Conservation (phyloP, 208 protist species). For the Trypanosoma avium region DNA sequence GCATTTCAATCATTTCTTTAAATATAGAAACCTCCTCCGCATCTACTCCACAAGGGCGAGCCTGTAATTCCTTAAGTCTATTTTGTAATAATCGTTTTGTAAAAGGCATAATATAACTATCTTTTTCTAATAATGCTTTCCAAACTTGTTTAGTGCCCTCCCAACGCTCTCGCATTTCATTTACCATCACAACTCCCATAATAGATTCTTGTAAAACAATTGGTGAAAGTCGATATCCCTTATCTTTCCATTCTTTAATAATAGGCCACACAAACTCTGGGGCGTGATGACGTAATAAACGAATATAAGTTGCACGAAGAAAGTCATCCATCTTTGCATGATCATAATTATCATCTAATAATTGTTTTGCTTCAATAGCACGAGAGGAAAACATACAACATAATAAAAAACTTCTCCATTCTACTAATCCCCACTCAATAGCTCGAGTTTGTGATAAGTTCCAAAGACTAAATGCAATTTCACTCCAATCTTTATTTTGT, state of each 20-base stretch:
- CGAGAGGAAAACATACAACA: slow-evolving; percentile 82
- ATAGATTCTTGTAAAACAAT: slow-evolving; percentile 84
- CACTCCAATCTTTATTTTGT: slow-evolving; percentile 80
- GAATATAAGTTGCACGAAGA: slow-evolving; percentile 72
- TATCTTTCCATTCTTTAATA: slow-evolving; percentile 42
- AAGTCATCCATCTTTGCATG: slow-evolving; percentile 78
- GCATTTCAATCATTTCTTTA: slow-evolving; percentile 52
- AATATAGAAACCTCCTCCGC: slow-evolving; percentile 38
- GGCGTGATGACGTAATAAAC: slow-evolving; percentile 76
- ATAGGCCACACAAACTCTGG: slow-evolving; percentile 43
- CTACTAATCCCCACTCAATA: slow-evolving; percentile 81
- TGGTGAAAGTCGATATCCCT: slow-evolving; percentile 46
- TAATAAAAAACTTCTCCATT: slow-evolving; percentile 86
- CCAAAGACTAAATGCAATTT: slow-evolving; percentile 66
- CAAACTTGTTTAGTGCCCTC: slow-evolving; percentile 42
- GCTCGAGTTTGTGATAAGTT: slow-evolving; percentile 59
- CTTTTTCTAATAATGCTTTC: slow-evolving; percentile 46
- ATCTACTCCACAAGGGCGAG: slow-evolving; percentile 6
- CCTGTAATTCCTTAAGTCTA: slow-evolving; percentile 36
- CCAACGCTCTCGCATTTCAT: slow-evolving; percentile 30
- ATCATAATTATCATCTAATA: slow-evolving; percentile 55
- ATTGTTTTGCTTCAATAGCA: slow-evolving; percentile 58
- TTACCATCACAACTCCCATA: slow-evolving; percentile 61
- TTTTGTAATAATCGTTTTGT: slow-evolving; percentile 63
- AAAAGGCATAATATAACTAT: slow-evolving; percentile 88